Conservation (phyloP, 1,284 basidiomycete genomes). For the Rhodotorula sp. region DNA sequence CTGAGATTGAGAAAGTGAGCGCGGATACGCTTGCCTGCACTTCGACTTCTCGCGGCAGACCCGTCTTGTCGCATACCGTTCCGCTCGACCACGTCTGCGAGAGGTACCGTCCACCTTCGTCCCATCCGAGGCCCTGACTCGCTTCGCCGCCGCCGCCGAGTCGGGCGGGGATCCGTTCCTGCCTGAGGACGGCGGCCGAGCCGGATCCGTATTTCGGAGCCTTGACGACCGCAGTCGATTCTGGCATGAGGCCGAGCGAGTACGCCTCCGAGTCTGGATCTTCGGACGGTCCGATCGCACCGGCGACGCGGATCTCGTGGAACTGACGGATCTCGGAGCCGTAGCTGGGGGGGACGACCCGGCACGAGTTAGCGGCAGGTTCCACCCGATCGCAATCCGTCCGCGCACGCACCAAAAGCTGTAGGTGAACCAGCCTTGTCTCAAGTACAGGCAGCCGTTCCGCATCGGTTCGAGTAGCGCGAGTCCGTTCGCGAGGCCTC, state of each 20-base stretch:
- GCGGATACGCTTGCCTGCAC: constrained; percentile 65
- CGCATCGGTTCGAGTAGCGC: constrained; percentile 51
- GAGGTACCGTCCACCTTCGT: constrained; percentile 59
- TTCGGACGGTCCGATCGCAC: constrained; percentile 38
- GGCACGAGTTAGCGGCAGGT: constrained; percentile 8
- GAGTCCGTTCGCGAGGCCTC: constrained; percentile 39
- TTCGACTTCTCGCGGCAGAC: constrained; percentile 77
- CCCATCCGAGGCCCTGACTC: constrained; percentile 13
- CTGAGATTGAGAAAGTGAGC: not conserved
- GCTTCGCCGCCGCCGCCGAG: constrained; percentile 15
- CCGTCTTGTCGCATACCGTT: constrained; percentile 85
- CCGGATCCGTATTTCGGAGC: constrained; percentile 27
- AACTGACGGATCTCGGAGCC: constrained; percentile 46
- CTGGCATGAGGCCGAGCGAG: constrained; percentile 42
- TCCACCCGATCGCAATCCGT: no score
- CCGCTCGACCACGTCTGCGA: constrained; percentile 84
- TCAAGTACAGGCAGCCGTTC: constrained; percentile 52
- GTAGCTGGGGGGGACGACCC: constrained; percentile 32
- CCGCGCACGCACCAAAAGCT: constrained; percentile 80
- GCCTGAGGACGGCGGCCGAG: constrained; percentile 11
- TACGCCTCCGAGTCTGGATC: constrained; percentile 44
- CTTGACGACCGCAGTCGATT: constrained; percentile 13
- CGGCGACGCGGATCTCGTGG: constrained; percentile 42
- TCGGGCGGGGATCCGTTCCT: constrained; percentile 23
- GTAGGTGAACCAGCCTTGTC: constrained; percentile 84